Evolutionary conservation across 1,284 basidiomycete species (phyloP).

Genomic region (Pseudomicrostroma phylloplanum): DNA sequence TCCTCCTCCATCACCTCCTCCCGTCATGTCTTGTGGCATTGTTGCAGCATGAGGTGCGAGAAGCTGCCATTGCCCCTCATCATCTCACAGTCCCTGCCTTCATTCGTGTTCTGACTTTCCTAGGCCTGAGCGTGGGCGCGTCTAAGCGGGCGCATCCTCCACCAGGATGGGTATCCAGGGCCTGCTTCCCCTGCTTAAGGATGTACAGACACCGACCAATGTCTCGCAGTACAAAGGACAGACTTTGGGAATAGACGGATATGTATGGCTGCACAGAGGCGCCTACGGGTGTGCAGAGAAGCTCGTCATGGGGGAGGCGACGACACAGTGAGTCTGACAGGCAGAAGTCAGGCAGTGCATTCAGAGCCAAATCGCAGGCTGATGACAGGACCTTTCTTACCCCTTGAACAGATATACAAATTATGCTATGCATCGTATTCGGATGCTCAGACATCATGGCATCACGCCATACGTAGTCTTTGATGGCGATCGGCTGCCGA

Average conservation of each 20-base stretch:
- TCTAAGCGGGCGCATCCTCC: not conserved
- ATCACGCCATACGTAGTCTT: constrained; percentile 90
- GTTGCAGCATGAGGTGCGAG: too few species aligned
- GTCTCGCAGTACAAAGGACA: constrained; percentile 33
- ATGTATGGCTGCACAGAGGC: constrained; percentile 96
- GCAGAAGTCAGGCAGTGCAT: not conserved
- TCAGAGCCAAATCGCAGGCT: not conserved
- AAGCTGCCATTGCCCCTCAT: too few species aligned
- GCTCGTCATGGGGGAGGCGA: constrained; percentile 73
- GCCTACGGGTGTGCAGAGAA: constrained; percentile 81
- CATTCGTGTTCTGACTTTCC: too few species aligned
- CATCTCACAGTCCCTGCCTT: too few species aligned
- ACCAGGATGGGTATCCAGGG: constrained; percentile 70
- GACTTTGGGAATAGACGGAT: constrained; percentile 71
- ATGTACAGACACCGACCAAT: constrained; percentile 56
- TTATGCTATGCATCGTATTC: constrained; percentile 86
- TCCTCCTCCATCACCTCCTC: too few species aligned
- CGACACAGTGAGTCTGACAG: constrained; percentile 45
- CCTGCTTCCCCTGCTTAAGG: constrained; percentile 84
- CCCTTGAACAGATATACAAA: constrained; percentile 70
- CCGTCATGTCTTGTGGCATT: too few species aligned
- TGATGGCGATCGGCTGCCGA: constrained; percentile 89
- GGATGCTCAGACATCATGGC: constrained; percentile 74
- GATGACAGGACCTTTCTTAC: constrained; percentile 9
- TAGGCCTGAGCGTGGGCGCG: not conserved